phyloP scores from a whole-genome alignment of 352 stramenopile species.

The Phytophthora aleatoria region DNA sequence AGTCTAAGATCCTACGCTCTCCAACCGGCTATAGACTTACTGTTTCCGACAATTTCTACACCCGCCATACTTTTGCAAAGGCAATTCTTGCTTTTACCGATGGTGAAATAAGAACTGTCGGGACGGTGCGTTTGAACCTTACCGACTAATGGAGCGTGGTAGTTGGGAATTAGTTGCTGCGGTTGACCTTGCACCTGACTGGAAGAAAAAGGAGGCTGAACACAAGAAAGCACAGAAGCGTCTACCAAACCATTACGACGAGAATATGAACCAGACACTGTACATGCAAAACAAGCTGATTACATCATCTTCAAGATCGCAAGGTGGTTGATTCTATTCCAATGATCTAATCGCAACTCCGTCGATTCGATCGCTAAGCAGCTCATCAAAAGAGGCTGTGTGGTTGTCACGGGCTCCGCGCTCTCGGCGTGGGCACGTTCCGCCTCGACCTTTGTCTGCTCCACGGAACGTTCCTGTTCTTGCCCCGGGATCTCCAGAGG shows the following conservation, averaged over 20 bases:
- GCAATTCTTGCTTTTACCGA: background rate
- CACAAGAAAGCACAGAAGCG: background rate
- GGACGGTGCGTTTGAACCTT: background rate
- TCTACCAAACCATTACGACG: background rate
- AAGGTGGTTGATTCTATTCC: background rate
- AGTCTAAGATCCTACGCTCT: background rate
- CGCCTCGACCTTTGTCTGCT: background rate
- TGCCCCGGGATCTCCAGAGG: slow-evolving; percentile 14
- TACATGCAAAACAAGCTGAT: background rate
- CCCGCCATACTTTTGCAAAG: background rate
- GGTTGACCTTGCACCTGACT: background rate
- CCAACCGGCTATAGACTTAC: background rate
- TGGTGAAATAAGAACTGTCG: background rate
- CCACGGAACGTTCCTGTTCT: background rate
- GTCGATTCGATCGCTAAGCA: background rate
- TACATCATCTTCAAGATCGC: background rate
- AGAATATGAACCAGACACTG: background rate
- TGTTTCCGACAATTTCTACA: background rate
- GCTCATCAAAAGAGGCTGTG: background rate
- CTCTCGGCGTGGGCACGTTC: background rate
- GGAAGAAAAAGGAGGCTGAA: background rate
- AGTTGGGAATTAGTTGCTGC: background rate
- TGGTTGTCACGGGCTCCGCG: background rate
- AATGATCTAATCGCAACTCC: background rate
- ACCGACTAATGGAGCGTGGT: background rate